Base-by-base conservation (phyloP, 768 basidiomycete genomes). In the Suillus cothurnatus region DNA sequence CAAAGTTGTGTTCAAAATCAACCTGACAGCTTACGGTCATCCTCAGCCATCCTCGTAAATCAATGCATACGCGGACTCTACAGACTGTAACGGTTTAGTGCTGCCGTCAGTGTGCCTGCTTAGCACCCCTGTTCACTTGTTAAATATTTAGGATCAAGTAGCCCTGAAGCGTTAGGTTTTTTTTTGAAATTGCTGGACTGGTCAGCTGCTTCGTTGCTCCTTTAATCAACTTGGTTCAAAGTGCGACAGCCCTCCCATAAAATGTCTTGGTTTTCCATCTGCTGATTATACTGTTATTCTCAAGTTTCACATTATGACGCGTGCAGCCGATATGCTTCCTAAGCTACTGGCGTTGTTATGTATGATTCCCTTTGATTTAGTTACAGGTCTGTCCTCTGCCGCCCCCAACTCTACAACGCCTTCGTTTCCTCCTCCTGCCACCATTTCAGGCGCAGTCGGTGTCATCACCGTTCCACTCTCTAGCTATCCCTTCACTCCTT, bases 401-500 rank as follows among this genome's bases (percentile, higher is more conserved):
- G 9, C 21, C 1, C 19, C 21, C 43, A 43, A 43, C 21, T 43
- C 43, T 21, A 34, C 32, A 34, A 34, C 53, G 21, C 21, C 15
- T 53, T 31, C 31, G 11, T 45, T n/a, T 45, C 21, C 5, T 47
- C 11, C 45, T 47, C 21, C 45, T 12, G 6, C n/a, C 12, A n/a
- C 2, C n/a, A 23, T 47, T n/a, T 14, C n/a, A 11, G 6, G 45
- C 21, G 66, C 62, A 43, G 39, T 64, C 69, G 74, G 75, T 19
- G 63, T 61, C 21, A 67, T 74, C 47, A 75, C 75, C 21, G 61
- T 80, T 23, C 78, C 79, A n/a, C 74, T 80, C 62, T 70, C 76
- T 4, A 67, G 72, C 3, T 75, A 78, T 66, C 61, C 80, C 0
- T 88, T 89, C 77, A 74, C 81, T 32, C 82, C 86, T 2, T 87